These are phyloP conservation scores for Petunia hybrid DNA, from an alignment of 305 asterid genomes.

Conservation along the genomic window DNA sequence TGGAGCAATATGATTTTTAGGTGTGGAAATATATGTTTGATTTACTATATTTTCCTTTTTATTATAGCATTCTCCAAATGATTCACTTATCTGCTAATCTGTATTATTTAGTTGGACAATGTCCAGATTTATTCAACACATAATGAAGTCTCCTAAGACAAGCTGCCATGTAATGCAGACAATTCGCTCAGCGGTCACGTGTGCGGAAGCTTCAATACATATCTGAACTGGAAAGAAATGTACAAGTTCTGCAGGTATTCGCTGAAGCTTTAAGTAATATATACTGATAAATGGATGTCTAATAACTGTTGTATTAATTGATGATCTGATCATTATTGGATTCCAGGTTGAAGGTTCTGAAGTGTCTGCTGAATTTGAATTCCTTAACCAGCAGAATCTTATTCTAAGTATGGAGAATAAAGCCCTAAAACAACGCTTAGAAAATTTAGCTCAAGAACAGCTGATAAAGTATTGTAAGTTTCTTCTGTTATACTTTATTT, in stretches of 20 bases:
- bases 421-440: constrained; percentile 86
- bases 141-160: constrained; percentile 48
- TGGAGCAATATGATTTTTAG: neutral
- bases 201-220: constrained; percentile 95
- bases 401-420: constrained; percentile 92
- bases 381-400: constrained; percentile 84
- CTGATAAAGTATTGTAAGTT: constrained; percentile 80
- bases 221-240: constrained; percentile 90
- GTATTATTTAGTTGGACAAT: neutral
- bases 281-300: neutral
- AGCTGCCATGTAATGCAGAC: constrained; percentile 61
- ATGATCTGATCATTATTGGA: constrained; percentile 21
- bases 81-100: neutral
- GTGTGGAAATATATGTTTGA: neutral
- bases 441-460: constrained; percentile 87
- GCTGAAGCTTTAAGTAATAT: neutral
- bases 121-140: constrained; percentile 51
- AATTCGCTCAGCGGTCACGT: constrained; percentile 96
- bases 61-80: neutral
- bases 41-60: neutral
- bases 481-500: neutral
- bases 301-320: neutral
- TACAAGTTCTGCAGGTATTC: constrained; percentile 80
- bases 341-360: constrained; percentile 85
- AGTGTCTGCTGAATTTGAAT: constrained; percentile 87